Base-by-base conservation (phyloP, 2,329 filamentous ascomycete species). In the Cladobotryum mycophilum region DNA sequence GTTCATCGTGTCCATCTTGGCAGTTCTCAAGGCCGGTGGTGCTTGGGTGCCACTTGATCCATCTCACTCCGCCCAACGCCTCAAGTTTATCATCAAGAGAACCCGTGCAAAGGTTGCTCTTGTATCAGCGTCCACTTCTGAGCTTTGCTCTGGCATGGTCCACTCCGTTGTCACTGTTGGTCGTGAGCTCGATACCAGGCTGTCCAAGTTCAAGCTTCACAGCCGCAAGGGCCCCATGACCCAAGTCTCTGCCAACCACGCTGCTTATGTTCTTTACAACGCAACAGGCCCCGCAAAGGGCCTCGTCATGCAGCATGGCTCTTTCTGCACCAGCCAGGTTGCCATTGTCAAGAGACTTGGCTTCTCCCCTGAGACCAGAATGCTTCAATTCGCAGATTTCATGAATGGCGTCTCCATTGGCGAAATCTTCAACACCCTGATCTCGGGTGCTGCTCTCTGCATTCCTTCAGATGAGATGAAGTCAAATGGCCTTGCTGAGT, bases 321-420 rank as follows among this genome's bases (percentile, higher is more conserved):
- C 52, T 5, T 1, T 51, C 3, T 51, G 38, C 14, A 51, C 52
- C 2, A 47, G 38, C 5, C 40, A 41, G 22, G 30, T 11, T 6
- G 40, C 43, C 5, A 7, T 41, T 14, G 42, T 25, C 7, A 18
- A 2, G 7, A 22, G 37, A 2, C 12, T 51, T 4, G 44, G 37
- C 0, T 1, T 51, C 5, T 36, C 17, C 2, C 25, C 12, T 3
- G 38, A 50, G 2, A 20, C 40, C 11, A 34, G 30, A n/a, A 30
- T 48, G 40, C 52, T 57, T 4, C 50, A 58, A 1, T 57, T 58
- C 48, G 41, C 55, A 6, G 52, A 54, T 1, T 54, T 46, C 7
- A 52, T 45, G 12, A 56, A 55, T 18, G 56, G 57, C 4, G 48
- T 48, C 5, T 51, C 47, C 4, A 17, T 56, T 14, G 20, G 40